These are phyloP conservation scores for Silene coronaria DNA, from an alignment of 179 eudicot genomes.

Conservation along the genomic window DNA sequence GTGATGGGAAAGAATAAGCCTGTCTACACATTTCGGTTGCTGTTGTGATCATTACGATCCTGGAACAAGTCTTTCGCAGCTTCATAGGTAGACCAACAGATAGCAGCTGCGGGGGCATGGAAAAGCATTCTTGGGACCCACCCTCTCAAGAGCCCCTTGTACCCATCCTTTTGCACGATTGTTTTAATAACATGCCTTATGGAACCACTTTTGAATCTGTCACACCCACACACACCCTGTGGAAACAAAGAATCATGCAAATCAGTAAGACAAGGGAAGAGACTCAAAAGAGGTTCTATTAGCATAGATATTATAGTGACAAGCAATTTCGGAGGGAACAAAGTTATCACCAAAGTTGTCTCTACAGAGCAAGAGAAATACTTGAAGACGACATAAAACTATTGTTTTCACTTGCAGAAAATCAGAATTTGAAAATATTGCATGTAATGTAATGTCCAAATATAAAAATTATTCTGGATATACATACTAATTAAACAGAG, in stretches of 20 bases:
- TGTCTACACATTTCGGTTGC: slow-evolving; percentile 20
- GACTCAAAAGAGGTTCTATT: not conserved
- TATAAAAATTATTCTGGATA: no score
- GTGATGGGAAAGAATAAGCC: slow-evolving; percentile 11
- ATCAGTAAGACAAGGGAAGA: not conserved
- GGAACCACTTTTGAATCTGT: slow-evolving; percentile 66
- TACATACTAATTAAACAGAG: no score
- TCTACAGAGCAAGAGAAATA: not conserved
- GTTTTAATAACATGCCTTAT: slow-evolving; percentile 54
- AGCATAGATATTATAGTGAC: not conserved
- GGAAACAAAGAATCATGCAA: not conserved
- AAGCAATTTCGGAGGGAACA: not conserved
- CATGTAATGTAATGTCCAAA: no score
- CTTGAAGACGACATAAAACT: not conserved
- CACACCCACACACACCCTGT: slow-evolving; percentile 97
- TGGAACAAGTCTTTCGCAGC: slow-evolving; percentile 73
- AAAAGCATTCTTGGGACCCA: slow-evolving; percentile 90
- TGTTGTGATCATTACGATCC: slow-evolving; percentile 31
- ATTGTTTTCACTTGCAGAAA: not conserved
- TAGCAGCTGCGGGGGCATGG: slow-evolving; percentile 96
- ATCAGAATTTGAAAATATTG: no score
- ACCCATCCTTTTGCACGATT: slow-evolving; percentile 67
- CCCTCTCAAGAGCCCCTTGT: slow-evolving; percentile 72
- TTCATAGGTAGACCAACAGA: slow-evolving; percentile 94
- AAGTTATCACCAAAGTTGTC: slow-evolving; percentile 1